phyloP scores from a whole-genome alignment of 768 basidiomycete genomes.

The Mycena galopus region DNA sequence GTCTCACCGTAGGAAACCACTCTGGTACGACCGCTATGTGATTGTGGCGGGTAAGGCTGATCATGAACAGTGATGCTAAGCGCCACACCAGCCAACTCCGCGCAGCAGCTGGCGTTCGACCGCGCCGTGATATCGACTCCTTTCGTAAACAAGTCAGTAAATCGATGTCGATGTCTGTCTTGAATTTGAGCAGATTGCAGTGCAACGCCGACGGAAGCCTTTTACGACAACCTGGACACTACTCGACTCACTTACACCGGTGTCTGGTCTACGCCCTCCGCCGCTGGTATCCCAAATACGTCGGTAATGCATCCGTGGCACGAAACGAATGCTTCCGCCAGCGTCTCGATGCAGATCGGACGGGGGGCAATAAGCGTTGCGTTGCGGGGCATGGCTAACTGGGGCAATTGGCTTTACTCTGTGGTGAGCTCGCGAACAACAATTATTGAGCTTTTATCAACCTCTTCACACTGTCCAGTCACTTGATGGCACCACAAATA shows the following conservation, averaged over 20 bases:
- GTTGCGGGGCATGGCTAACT: slow-evolving; percentile 20
- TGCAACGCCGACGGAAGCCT: slow-evolving; percentile 8
- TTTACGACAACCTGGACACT: slow-evolving; percentile 28
- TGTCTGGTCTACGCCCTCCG: neutral
- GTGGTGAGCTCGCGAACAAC: neutral
- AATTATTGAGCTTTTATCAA: neutral
- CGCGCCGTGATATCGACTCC: slow-evolving; percentile 22
- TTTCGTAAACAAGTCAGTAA: slow-evolving; percentile 6
- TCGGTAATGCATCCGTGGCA: slow-evolving; percentile 22
- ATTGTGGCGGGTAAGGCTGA: neutral
- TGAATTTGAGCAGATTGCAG: neutral
- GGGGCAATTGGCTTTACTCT: slow-evolving; percentile 25
- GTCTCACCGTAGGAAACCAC: slow-evolving; percentile 15
- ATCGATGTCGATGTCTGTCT: too few relatives aligned
- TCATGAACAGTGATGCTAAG: slow-evolving; percentile 10
- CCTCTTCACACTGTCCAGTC: neutral
- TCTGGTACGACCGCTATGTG: neutral
- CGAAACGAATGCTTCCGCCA: neutral
- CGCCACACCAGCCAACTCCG: neutral
- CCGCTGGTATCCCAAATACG: slow-evolving; percentile 21
- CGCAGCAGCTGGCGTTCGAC: slow-evolving; percentile 31
- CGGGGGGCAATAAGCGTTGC: slow-evolving; percentile 7
- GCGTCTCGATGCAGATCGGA: slow-evolving; percentile 8
- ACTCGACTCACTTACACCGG: slow-evolving; percentile 16
- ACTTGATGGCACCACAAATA: neutral